Conservation (phyloP, 208 protist species). For the Acanthamoeba healyi region DNA sequence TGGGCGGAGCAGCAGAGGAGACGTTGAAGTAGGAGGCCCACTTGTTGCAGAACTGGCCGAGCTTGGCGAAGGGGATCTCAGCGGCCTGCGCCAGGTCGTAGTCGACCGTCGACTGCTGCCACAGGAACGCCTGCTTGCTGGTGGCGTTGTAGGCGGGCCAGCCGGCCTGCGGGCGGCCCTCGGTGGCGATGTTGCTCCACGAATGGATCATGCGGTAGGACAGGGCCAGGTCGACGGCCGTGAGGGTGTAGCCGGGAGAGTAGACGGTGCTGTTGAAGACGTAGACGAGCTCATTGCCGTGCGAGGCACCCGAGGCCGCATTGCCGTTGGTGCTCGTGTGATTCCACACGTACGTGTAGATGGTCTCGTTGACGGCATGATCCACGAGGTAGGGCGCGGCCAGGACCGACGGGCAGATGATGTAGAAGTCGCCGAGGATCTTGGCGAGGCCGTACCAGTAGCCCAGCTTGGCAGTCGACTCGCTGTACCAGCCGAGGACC, state of each 20-base stretch:
- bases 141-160: constrained; percentile 28
- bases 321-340: background rate
- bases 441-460: constrained; percentile 16
- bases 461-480: background rate
- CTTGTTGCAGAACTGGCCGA: background rate
- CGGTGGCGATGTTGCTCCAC: background rate
- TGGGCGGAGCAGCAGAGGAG: background rate
- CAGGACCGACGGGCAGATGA: constrained; percentile 18
- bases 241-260: constrained; percentile 23
- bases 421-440: constrained; percentile 11
- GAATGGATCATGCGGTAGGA: constrained; percentile 33
- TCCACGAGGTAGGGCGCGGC: background rate
- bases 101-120: background rate
- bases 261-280: constrained; percentile 27
- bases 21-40: constrained; percentile 7
- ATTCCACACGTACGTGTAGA: constrained; percentile 37
- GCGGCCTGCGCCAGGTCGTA: background rate
- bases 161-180: constrained; percentile 2
- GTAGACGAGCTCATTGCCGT: constrained; percentile 32
- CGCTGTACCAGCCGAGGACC: constrained; percentile 6
- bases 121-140: background rate
- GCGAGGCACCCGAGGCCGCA: background rate
- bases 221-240: background rate
- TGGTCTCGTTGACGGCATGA: background rate
- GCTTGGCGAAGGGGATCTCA: background rate